Evolutionary conservation across 345 rosid species (phyloP).

Genomic region (Acer campestre): DNA sequence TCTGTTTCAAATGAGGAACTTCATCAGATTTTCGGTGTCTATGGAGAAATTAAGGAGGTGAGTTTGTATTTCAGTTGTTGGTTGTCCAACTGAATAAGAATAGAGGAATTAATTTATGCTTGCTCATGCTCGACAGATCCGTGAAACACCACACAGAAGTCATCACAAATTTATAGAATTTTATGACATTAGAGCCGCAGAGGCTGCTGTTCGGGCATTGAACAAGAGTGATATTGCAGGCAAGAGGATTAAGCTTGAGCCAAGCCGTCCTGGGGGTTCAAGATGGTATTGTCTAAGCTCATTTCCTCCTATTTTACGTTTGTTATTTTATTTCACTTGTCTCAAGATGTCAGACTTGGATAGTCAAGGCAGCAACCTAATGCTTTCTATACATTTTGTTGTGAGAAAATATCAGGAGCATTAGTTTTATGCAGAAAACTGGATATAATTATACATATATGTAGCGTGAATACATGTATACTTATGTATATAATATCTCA

Average conservation of each 20-base stretch:
- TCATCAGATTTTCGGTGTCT: slow-evolving; percentile 36
- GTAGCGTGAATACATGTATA: background rate
- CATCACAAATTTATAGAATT: slow-evolving; percentile 39
- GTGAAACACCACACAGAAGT: slow-evolving; percentile 30
- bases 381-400: background rate
- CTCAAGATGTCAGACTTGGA: background rate
- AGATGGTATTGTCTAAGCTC: slow-evolving; percentile 15
- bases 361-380: background rate
- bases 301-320: background rate
- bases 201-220: slow-evolving; percentile 39
- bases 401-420: background rate
- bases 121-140: slow-evolving; percentile 28
- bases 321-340: too few species aligned
- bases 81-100: background rate
- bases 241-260: slow-evolving; percentile 39
- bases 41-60: slow-evolving; percentile 46
- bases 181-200: slow-evolving; percentile 46
- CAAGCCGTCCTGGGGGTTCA: slow-evolving; percentile 27
- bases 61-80: slow-evolving; percentile 11
- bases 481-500: background rate
- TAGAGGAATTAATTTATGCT: background rate
- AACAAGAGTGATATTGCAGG: slow-evolving; percentile 37
- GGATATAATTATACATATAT: background rate
- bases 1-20: slow-evolving; percentile 41
- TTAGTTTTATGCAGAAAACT: background rate